Base-by-base conservation (phyloP, 2,329 filamentous ascomycete species). In the Laburnicola sp. region DNA sequence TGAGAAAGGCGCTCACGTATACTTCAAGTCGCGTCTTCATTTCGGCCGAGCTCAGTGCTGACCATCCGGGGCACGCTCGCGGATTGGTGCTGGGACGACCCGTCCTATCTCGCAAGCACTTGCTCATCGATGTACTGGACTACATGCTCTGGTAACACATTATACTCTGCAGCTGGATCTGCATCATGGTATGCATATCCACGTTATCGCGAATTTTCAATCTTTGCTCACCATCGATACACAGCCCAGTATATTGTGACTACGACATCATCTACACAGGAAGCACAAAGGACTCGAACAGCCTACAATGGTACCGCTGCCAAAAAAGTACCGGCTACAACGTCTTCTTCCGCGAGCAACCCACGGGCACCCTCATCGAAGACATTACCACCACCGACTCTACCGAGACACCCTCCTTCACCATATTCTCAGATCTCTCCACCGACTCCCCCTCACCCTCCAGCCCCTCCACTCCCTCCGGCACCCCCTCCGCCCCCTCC, bases 251-350 rank as follows among this genome's bases (percentile, higher is more conserved):
- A 21, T 44, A 16, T 10, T 51, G 48, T 28, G 44, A 51, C n/a
- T 32, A 44, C 22, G 48, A 51, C 36, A 46, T 39, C 21, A 30
- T 51, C 9, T 51, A 34, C 31, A 40, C 42, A 16, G 35, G 10
- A 10, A 41, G 23, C n/a, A 42, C 42, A 23, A 3, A 16, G 3
- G 48, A 51, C 42, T 23, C 42, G 2, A 45, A 30, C 25, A 31
- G 21, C 5, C n/a, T 45, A 6, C 28, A 22, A 11, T 51, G 48
- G 48, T 46, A 41, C 27, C 41, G 42, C 35, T 51, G 48, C 35
- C 35, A 35, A 10, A 16, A 21, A 7, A n/a, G 35, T 10, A 16
- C 27, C 16, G 16, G 16, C 1, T 36, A 25, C 9, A 35, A 22
- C 6, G 5, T 9, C 25, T 44, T 30, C 27, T 50, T 22, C 23